These are phyloP conservation scores for Sicyos edulis DNA, from an alignment of 306 rosid species.

Conservation along the genomic window DNA sequence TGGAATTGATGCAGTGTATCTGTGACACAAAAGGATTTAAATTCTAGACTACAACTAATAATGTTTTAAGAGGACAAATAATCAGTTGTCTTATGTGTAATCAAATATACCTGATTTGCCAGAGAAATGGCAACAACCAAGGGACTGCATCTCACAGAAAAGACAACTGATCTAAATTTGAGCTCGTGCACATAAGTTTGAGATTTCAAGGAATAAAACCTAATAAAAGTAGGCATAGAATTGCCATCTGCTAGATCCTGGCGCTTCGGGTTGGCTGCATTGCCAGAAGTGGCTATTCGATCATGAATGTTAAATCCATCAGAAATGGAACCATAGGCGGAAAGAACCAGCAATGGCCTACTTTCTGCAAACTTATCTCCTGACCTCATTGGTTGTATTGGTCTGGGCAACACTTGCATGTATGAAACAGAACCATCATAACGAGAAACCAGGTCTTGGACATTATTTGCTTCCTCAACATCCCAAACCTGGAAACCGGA, in stretches of 20 bases:
- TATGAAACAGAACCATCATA: conserved; percentile 79
- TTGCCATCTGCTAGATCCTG: conserved; percentile 51
- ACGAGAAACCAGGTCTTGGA: conserved; percentile 68
- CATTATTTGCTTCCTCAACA: conserved; percentile 86
- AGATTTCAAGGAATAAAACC: conserved; percentile 76
- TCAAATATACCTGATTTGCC: conserved; percentile 64
- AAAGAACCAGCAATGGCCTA: conserved; percentile 69
- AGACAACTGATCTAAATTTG: conserved; percentile 81
- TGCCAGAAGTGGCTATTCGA: conserved; percentile 34
- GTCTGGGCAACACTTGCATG: conserved; percentile 89
- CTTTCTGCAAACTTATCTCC: conserved; percentile 60
- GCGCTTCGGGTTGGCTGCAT: conserved; percentile 40
- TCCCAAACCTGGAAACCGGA: conserved; percentile 97
- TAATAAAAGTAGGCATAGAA: conserved; percentile 66
- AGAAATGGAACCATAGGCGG: conserved; percentile 62
- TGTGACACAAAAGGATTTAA: conserved; percentile 31
- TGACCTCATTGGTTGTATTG: conserved; percentile 47
- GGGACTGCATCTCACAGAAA: conserved; percentile 83
- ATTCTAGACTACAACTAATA: not conserved
- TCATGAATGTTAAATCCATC: conserved; percentile 50
- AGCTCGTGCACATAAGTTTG: conserved; percentile 73
- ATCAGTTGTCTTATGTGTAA: not conserved
- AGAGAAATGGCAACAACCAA: conserved; percentile 76
- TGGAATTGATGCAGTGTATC: conserved; percentile 85
- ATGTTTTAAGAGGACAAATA: not conserved